Evolutionary conservation across 2,329 filamentous ascomycete species (phyloP).

Genomic region (Stromatinia cepivora): DNA sequence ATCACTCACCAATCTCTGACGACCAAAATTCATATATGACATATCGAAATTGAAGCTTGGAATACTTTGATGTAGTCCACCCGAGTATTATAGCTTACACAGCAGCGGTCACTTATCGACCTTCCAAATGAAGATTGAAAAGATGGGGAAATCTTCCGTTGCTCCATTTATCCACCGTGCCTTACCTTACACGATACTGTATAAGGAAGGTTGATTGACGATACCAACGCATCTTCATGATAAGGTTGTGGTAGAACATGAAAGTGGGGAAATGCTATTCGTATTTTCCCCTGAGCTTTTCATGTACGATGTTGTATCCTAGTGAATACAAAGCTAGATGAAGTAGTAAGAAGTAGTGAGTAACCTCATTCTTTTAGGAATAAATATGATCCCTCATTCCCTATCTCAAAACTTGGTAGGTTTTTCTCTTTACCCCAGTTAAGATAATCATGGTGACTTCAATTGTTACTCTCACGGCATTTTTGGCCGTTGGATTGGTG

Average conservation of each 20-base stretch:
- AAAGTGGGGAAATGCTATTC: background rate
- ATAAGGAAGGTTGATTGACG: constrained; percentile 17
- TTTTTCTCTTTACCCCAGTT: background rate
- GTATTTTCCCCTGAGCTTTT: background rate
- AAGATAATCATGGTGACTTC: constrained; percentile 21
- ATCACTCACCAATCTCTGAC: background rate
- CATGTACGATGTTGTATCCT: background rate
- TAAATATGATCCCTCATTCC: constrained; percentile 2
- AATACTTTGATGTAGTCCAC: background rate
- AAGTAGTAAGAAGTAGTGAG: too few species aligned
- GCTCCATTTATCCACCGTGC: constrained; percentile 9
- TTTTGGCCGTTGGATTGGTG: constrained; percentile 8
- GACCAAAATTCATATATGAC: background rate
- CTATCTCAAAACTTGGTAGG: background rate
- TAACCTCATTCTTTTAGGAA: background rate
- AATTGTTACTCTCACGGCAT: constrained; percentile 12
- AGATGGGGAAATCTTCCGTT: constrained; percentile 6
- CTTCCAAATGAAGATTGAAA: constrained; percentile 13
- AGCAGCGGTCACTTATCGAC: background rate
- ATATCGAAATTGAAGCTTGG: background rate
- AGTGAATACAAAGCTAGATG: background rate
- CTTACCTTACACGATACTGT: constrained; percentile 15
- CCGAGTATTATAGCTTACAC: background rate
- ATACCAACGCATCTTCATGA: background rate
- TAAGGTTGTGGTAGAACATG: constrained; percentile 17